phyloP scores from a whole-genome alignment of 371 early-diverging fungal genomes.

The Capillidium heterosporum region DNA sequence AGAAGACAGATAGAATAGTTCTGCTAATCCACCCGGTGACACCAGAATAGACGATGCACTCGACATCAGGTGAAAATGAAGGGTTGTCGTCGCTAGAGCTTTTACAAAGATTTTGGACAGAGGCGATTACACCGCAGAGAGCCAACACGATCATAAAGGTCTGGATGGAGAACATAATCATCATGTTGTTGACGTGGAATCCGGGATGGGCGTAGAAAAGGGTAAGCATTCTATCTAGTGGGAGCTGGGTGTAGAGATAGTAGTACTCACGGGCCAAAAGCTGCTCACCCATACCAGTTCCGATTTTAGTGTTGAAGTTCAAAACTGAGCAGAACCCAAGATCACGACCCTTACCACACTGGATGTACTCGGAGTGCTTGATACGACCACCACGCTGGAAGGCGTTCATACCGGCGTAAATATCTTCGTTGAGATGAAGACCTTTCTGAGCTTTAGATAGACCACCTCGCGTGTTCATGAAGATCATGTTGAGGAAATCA shows the following conservation, averaged over 20 bases:
- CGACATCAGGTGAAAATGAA: conserved; percentile 18
- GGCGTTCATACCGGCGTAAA: conserved; percentile 83
- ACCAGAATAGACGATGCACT: conserved; percentile 54
- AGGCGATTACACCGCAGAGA: conserved; percentile 51
- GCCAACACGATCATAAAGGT: conserved; percentile 63
- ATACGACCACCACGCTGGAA: conserved; percentile 68
- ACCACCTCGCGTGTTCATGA: conserved; percentile 76
- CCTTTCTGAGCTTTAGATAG: conserved; percentile 83
- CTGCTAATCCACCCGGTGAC: conserved; percentile 69
- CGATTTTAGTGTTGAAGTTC: conserved; percentile 77
- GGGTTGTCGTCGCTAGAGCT: conserved; percentile 24
- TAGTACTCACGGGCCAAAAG: conserved; percentile 82
- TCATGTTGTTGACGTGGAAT: conserved; percentile 81
- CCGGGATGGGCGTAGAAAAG: conserved; percentile 82
- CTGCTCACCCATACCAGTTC: conserved; percentile 86
- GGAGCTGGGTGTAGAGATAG: conserved; percentile 67
- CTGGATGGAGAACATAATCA: conserved; percentile 71
- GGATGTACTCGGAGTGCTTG: conserved; percentile 80
- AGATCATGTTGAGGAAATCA: conserved; percentile 74
- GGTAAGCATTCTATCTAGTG: conserved; percentile 69
- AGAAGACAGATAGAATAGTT: conserved; percentile 54
- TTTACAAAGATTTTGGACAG: conserved; percentile 27
- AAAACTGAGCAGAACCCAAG: conserved; percentile 77
- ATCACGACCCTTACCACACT: conserved; percentile 86
- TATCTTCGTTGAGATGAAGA: conserved; percentile 81